A percentile compares a stretch with the other conserved stretches of the same genome.
Conservation (phyloP, 257 asterid genomes). For the Nicotiana knightiana region DNA sequence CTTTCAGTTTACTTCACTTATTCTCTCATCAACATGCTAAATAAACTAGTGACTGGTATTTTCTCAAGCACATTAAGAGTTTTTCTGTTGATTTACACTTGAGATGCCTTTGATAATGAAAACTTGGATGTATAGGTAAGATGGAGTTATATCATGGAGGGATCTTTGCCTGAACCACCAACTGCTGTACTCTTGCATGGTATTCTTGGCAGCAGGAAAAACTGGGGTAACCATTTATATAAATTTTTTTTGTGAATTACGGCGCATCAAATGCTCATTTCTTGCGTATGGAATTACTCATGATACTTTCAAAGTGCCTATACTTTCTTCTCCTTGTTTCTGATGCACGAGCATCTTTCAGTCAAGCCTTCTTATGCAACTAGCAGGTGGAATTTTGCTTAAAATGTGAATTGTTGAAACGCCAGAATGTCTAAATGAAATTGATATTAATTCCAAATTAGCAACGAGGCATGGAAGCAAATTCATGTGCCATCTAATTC, state of each 20-base stretch:
- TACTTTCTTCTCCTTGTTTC: background rate
- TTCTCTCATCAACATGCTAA: background rate
- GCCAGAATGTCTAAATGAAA: background rate
- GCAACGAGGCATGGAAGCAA: background rate
- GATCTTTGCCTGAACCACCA: slow-evolving; percentile 79
- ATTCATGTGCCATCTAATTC: background rate
- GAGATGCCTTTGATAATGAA: slow-evolving; percentile 10
- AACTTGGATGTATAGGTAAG: slow-evolving; percentile 53
- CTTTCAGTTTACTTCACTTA: background rate
- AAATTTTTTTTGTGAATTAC: slow-evolving; percentile 15
- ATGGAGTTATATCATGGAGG: slow-evolving; percentile 85
- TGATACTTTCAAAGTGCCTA: background rate
- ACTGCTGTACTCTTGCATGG: slow-evolving; percentile 98
- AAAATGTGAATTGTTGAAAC: background rate
- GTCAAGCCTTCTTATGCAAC: background rate
- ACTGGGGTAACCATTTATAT: slow-evolving; percentile 61
- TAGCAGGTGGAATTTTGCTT: background rate
- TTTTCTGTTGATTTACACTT: background rate
- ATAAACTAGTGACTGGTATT: background rate
- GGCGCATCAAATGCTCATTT: background rate
- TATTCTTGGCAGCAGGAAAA: slow-evolving; percentile 94
- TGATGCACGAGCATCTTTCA: background rate
- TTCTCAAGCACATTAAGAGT: background rate
- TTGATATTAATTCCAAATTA: background rate
- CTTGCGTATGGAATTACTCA: background rate